Evolutionary conservation across 2,329 filamentous ascomycete species (phyloP).

Genomic region (Fusarium robinianum): DNA sequence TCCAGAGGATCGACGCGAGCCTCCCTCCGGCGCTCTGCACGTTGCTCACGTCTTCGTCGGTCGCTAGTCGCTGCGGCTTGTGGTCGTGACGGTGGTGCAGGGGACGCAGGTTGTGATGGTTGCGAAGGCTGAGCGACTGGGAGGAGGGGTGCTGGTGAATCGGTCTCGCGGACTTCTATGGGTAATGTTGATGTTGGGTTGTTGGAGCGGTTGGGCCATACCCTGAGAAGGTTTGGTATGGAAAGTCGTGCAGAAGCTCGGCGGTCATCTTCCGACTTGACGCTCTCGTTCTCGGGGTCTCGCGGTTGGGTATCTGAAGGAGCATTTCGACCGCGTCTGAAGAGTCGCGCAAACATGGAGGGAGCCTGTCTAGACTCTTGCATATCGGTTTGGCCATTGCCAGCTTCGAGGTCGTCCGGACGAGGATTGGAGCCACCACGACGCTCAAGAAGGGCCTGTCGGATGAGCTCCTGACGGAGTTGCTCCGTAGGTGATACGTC

Average conservation of each 20-base stretch:
- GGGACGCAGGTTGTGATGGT: no score
- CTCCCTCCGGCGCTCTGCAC: conserved; percentile 7
- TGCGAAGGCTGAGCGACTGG: conserved; percentile 12
- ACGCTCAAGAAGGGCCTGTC: conserved; percentile 39
- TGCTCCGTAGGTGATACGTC: conserved; percentile 38
- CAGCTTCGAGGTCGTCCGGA: conserved; percentile 20
- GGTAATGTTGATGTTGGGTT: conserved; percentile 2
- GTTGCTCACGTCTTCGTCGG: conserved; percentile 13
- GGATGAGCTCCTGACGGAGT: conserved; percentile 41
- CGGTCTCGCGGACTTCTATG: conserved; percentile 19
- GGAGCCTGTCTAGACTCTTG: conserved; percentile 9
- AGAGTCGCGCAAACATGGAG: conserved; percentile 24
- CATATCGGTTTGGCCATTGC: conserved; percentile 9
- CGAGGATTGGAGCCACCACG: conserved; percentile 16
- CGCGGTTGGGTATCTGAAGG: no score
- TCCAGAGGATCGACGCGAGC: conserved; percentile 16
- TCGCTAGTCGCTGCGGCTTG: conserved; percentile 19
- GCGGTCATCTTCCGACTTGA: conserved; percentile 50
- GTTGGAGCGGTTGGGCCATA: conserved; percentile 14
- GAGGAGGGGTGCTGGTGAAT: conserved; percentile 24
- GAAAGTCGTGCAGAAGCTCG: conserved; percentile 13
- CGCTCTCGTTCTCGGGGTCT: conserved; percentile 48
- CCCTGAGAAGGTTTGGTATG: conserved; percentile 19
- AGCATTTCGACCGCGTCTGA: conserved; percentile 24
- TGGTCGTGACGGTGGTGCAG: conserved; percentile 14